A percentile compares a stretch with the other conserved stretches of the same genome.
Conservation (phyloP, 2,329 filamentous ascomycete genomes). For the Alternaria gaisen region DNA sequence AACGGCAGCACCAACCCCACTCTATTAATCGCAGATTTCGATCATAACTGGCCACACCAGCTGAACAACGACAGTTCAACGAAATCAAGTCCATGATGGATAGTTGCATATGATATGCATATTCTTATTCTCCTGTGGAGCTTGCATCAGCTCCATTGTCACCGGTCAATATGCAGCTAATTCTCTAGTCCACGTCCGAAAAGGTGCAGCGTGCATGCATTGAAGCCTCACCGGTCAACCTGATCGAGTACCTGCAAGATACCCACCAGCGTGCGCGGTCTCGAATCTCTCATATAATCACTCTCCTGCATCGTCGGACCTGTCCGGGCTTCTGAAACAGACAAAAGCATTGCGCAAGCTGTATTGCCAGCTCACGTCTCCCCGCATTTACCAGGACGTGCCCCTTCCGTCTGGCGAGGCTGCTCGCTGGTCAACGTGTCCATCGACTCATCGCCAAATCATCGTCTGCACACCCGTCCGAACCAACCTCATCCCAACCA, state of each 20-base stretch:
- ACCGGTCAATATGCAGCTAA: slow-evolving; percentile 24
- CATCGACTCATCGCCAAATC: slow-evolving; percentile 3
- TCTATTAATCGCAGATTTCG: background rate
- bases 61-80: slow-evolving; percentile 5
- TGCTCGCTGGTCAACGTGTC: slow-evolving; percentile 12
- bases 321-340: slow-evolving; percentile 11
- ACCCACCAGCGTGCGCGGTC: slow-evolving; percentile 12
- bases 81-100: background rate
- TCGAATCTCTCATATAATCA: slow-evolving; percentile 12
- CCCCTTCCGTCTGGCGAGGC: background rate
- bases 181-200: slow-evolving; percentile 18
- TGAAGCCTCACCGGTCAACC: slow-evolving; percentile 41
- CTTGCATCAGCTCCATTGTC: slow-evolving; percentile 34
- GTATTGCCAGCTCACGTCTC: slow-evolving; percentile 20
- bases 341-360: slow-evolving; percentile 15
- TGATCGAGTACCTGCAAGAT: slow-evolving; percentile 11
- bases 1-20: slow-evolving; percentile 4
- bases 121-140: slow-evolving; percentile 20
- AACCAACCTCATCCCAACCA: slow-evolving; percentile 12
- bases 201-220: slow-evolving; percentile 27
- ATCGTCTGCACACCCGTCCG: background rate
- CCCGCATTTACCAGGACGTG: slow-evolving; percentile 15
- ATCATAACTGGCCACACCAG: slow-evolving; percentile 3
- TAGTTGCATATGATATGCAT: slow-evolving; percentile 15
- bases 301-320: slow-evolving; percentile 11